A percentile compares a stretch with the other conserved stretches of the same genome.
phyloP scores from a whole-genome alignment of 345 rosid species.

The Alliaria petiolata region DNA sequence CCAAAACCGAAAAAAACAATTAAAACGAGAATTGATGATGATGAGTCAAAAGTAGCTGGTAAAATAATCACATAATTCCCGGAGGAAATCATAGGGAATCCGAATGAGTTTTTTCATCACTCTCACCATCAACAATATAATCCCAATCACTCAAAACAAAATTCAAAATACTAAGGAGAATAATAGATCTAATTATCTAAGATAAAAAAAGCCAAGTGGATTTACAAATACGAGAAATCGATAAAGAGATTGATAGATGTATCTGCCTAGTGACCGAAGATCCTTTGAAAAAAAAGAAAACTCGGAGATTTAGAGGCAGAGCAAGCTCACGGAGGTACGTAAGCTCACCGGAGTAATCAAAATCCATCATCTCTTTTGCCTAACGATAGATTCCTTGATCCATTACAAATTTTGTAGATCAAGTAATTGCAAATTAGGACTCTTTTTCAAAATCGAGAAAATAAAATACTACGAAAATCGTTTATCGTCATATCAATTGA shows the following conservation, averaged over 20 bases:
- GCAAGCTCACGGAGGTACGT: neutral
- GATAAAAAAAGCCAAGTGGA: neutral
- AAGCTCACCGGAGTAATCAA: neutral
- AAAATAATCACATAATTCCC: constrained; percentile 3
- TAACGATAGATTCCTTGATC: constrained; percentile 24
- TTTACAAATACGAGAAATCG: neutral
- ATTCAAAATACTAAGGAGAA: too few relatives aligned
- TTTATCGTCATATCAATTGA: neutral
- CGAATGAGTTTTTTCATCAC: constrained; percentile 36
- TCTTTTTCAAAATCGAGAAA: neutral
- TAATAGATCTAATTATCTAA: neutral
- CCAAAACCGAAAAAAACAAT: neutral
- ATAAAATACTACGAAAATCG: neutral
- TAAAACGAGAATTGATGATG: neutral
- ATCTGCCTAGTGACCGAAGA: neutral
- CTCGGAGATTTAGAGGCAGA: neutral
- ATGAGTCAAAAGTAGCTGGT: constrained; percentile 34
- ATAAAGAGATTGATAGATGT: neutral
- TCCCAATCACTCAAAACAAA: neutral
- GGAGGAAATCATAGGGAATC: constrained; percentile 29
- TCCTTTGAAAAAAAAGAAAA: neutral
- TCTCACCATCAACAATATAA: constrained; percentile 13
- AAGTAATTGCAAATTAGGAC: constrained; percentile 26
- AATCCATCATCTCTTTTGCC: constrained; percentile 24
- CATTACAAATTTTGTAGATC: neutral